Evolutionary conservation across 163 green algal species (phyloP), one percentile per base, ranked within the genome.

Genomic region (Coccomyxa subellipsoidea): DNA sequence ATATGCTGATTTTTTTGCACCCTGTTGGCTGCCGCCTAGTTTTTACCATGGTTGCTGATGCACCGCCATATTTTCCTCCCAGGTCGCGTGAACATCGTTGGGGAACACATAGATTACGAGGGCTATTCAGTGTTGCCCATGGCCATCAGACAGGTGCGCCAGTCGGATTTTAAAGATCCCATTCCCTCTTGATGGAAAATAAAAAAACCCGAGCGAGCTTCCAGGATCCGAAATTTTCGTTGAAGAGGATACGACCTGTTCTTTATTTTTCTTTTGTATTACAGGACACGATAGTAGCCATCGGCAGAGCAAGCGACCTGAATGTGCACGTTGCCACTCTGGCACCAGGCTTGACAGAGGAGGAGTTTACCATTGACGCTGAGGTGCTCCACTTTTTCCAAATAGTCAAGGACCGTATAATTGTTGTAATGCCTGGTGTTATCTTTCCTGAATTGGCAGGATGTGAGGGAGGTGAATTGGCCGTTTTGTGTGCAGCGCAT

Each of bases 31-130:
- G 21, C 1, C 21, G 47, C 47, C 47, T 59, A 59, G 47, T 59
- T 59, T 59, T 59, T 59, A 59, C 47, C 47, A 59, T 59, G 47
- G 47, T 18, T 21, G 47, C 47, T 27, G 23, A 10, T 27, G 15
- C 23, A 12, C 15, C 47, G 47, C 47, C 2, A 59, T 59, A 59
- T 18, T 59, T 12, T 12, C 35, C 32, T 37, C 78, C 78, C 91
- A 96, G 96, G 96, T 7, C 92, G 96, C 1, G 96, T 99, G 18
- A 99, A 99, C 85, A 84, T 98, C 27, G 98, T 99, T 54, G 96
- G 96, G 8, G 96, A 99, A 88, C 96, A 99, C 86, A 98, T 99
- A 78, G 96, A 99, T 84, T 99, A 99, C 79, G 94, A 98, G 84
- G 91, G 96, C 8, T 99, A 99, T 80, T 92, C 88, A 27, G 96